Percentiles rank a stretch among this genome's conserved stretches.
Conservation (phyloP, 148 eudicot species). For the Polygonum aviculare region DNA sequence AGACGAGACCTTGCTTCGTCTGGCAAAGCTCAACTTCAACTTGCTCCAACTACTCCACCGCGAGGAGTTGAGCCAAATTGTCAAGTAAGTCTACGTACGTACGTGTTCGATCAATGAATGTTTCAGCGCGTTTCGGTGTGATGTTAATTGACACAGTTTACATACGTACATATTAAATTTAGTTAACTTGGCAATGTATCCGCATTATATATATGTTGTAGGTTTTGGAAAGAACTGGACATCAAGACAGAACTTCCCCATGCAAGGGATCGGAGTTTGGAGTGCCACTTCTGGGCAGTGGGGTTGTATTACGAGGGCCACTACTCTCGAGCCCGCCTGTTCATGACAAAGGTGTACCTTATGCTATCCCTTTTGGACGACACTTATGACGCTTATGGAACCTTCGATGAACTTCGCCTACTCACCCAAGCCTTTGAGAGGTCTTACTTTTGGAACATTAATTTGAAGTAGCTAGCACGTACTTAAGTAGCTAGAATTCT, state of each 20-base stretch:
- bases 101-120: too few species aligned
- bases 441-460: background rate
- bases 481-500: too few species aligned
- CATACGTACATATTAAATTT: too few species aligned
- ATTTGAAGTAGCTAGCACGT: too few species aligned
- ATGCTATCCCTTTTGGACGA: constrained; percentile 27
- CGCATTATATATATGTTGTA: background rate
- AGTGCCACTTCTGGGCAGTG: constrained; percentile 25
- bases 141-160: too few species aligned
- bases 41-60: constrained; percentile 28
- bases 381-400: constrained; percentile 40
- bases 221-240: constrained; percentile 34
- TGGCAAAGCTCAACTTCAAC: constrained; percentile 34
- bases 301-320: constrained; percentile 26
- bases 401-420: constrained; percentile 27
- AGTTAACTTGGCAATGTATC: too few species aligned
- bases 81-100: constrained; percentile 20
- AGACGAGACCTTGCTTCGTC: constrained; percentile 16
- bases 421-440: constrained; percentile 13
- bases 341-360: constrained; percentile 16
- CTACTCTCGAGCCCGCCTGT: constrained; percentile 23
- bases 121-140: too few species aligned
- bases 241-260: constrained; percentile 22
- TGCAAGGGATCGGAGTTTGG: constrained; percentile 31
- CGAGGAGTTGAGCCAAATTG: constrained; percentile 24